A percentile compares a stretch with the other conserved stretches of the same genome.
phyloP scores from a whole-genome alignment of 2,329 filamentous ascomycete species.

The Chaetothyriales sp. region DNA sequence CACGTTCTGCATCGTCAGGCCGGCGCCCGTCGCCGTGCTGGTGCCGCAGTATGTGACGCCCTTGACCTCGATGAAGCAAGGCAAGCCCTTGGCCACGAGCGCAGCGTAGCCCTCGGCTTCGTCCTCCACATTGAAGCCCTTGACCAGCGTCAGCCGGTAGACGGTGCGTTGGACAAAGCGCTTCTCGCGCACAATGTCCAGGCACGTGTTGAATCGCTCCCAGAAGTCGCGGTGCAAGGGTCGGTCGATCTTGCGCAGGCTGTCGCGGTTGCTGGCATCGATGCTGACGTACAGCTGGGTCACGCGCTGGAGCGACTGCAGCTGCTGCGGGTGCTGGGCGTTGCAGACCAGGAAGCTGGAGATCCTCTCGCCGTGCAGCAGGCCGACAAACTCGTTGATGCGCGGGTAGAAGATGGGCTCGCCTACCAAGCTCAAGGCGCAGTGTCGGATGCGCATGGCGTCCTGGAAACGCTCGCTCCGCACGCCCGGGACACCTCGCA shows the following conservation, averaged over 20 bases:
- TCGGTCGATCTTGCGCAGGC: constrained; percentile 72
- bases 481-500: constrained; percentile 84
- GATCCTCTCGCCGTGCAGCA: constrained; percentile 75
- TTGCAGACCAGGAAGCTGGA: constrained; percentile 95
- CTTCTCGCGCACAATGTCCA: constrained; percentile 74
- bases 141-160: constrained; percentile 86
- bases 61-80: constrained; percentile 90
- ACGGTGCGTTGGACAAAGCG: constrained; percentile 80
- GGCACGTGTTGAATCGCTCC: constrained; percentile 83
- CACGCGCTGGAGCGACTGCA: constrained; percentile 65
- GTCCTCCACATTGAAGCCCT: constrained; percentile 94
- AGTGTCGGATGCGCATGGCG: constrained; percentile 85
- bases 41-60: constrained; percentile 96
- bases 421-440: constrained; percentile 78
- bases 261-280: constrained; percentile 81
- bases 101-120: constrained; percentile 82
- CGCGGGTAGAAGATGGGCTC: constrained; percentile 98
- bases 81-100: constrained; percentile 70
- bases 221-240: constrained; percentile 93
- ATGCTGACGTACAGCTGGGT: constrained; percentile 96
- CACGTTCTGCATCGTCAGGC: constrained; percentile 92
- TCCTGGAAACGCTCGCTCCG: constrained; percentile 82
- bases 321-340: constrained; percentile 84
- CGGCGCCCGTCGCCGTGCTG: constrained; percentile 64
- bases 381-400: constrained; percentile 76